These are phyloP conservation scores for Dacryopinax spathularia DNA, from an alignment of 768 basidiomycete species.

Conservation along the genomic window DNA sequence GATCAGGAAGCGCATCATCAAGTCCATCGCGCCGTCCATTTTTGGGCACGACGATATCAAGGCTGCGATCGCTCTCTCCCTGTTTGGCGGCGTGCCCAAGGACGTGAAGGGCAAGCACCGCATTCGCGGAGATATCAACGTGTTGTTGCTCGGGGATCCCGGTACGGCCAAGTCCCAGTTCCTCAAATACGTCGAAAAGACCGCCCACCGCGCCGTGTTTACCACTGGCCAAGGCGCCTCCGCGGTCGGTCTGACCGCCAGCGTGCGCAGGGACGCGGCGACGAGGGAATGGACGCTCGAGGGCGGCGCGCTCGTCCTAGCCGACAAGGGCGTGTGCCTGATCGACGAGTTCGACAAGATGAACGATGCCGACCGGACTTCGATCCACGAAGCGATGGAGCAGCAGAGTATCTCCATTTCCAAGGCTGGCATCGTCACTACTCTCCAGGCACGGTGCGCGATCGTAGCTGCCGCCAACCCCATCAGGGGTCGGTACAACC, in stretches of 20 bases:
- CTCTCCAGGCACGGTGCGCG: conserved; percentile 90
- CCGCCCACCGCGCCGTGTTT: conserved; percentile 92
- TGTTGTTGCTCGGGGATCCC: conserved; percentile 90
- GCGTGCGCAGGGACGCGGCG: conserved; percentile 95
- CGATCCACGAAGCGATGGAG: conserved; percentile 99
- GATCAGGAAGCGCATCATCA: conserved; percentile 92
- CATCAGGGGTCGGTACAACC: conserved; percentile 91
- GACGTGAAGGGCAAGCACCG: conserved; percentile 94
- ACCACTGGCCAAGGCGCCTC: conserved; percentile 97
- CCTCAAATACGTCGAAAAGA: conserved; percentile 98
- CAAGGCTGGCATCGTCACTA: conserved; percentile 98
- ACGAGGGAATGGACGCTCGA: conserved; percentile 98
- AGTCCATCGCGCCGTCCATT: conserved; percentile 96
- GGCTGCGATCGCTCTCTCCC: conserved; percentile 85
- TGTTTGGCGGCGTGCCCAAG: conserved; percentile 88
- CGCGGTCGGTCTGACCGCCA: conserved; percentile 95
- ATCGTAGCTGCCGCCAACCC: conserved; percentile 98
- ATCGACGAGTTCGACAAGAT: conserved; percentile 99
- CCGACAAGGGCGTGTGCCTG: conserved; percentile 92
- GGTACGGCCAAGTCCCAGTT: conserved; percentile 99
- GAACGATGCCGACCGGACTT: conserved; percentile 96
- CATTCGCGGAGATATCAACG: conserved; percentile 95
- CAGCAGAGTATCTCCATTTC: conserved; percentile 99
- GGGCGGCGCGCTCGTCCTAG: conserved; percentile 93
- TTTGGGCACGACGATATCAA: conserved; percentile 99